Evolutionary conservation across 129 eudicot genomes (phyloP).

Genomic region (Flaveria trinervia): DNA sequence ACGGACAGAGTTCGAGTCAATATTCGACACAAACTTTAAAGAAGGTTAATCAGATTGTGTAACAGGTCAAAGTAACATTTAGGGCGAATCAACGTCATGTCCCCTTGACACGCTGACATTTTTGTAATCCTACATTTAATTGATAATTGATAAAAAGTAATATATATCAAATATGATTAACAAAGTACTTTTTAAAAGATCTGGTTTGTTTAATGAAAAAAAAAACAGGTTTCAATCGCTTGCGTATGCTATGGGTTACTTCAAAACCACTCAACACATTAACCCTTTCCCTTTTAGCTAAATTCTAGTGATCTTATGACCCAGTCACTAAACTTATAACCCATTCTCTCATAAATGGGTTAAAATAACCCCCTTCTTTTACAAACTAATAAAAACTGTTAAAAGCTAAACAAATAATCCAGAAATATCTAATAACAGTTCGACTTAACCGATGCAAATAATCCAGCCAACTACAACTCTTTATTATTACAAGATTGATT

Average conservation of each 20-base stretch:
- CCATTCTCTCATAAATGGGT: constrained; percentile 4
- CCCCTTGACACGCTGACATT: background rate
- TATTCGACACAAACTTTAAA: background rate
- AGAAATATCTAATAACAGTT: too few species aligned
- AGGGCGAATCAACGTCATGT: background rate
- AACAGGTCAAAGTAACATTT: background rate
- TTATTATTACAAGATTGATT: background rate
- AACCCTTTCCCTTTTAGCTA: background rate
- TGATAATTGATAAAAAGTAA: too few species aligned
- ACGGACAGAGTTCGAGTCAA: background rate
- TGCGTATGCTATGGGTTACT: background rate
- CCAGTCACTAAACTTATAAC: background rate
- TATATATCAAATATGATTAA: background rate
- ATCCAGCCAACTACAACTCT: constrained; percentile 11
- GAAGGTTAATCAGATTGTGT: background rate
- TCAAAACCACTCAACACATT: background rate
- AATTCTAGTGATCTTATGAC: too few species aligned
- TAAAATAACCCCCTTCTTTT: background rate
- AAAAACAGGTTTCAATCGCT: background rate
- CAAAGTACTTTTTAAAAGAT: background rate
- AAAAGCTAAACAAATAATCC: background rate
- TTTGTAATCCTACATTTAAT: background rate
- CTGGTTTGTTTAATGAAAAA: background rate
- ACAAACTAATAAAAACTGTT: constrained; percentile 5
- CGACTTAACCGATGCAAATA: background rate